Conservation (phyloP, 2,329 filamentous ascomycete genomes). For the Paracamarosporium sp. region DNA sequence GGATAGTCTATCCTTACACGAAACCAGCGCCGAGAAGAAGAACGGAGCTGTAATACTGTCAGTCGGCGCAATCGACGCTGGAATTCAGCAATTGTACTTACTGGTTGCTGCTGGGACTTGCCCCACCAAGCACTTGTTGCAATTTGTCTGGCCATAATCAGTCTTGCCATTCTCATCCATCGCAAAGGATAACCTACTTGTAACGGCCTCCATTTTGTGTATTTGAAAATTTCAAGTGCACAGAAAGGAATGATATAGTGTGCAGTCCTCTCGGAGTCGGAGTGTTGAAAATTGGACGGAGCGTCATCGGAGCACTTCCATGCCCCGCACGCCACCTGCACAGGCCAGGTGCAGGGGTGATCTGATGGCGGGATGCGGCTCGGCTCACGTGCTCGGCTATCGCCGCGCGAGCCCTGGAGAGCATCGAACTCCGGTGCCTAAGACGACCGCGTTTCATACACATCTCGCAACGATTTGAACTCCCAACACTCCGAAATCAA, state of each 20-base stretch:
- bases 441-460: conserved; percentile 25
- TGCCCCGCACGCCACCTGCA: conserved; percentile 30
- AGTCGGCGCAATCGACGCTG: conserved; percentile 11
- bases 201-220: conserved; percentile 47
- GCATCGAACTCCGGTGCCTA: conserved; percentile 11
- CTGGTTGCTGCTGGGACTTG: conserved; percentile 36
- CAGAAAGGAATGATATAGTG: conserved; percentile 30
- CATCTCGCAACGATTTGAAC: conserved; percentile 3
- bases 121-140: conserved; percentile 36
- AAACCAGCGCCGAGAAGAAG: conserved; percentile 49
- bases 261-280: conserved; percentile 39
- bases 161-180: conserved; percentile 14
- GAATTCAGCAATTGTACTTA: conserved; percentile 25
- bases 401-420: conserved; percentile 11
- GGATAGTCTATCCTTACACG: conserved; percentile 32
- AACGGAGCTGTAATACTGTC: conserved; percentile 36
- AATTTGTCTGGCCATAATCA: conserved; percentile 38
- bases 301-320: conserved; percentile 36
- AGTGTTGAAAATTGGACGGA: conserved; percentile 25
- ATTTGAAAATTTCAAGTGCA: conserved; percentile 15
- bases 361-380: conserved; percentile 19
- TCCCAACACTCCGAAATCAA: background rate
- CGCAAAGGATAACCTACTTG: conserved; percentile 24
- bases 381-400: conserved; percentile 8
- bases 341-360: conserved; percentile 16